Base-by-base conservation (phyloP, 2,329 filamentous ascomycete species). In the Talaromyces piceae region DNA sequence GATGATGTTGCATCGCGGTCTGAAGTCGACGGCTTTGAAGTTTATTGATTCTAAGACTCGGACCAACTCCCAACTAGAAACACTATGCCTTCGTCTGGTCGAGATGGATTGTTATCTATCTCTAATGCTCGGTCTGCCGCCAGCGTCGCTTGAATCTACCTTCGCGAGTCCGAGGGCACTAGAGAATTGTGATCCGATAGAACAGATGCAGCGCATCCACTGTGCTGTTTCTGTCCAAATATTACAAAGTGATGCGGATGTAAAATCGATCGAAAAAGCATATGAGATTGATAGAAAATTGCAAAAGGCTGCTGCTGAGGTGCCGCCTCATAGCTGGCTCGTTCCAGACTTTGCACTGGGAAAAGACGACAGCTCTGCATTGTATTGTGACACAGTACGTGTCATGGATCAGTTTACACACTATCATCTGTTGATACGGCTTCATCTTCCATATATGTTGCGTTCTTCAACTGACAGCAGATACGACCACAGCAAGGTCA, bases 391-490 rank as follows among this genome's bases (percentile, higher is more conserved):
- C 31, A 67, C 64, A 28, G 53, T 61, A 4, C 65, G 67, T 4
- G 56, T 75, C 5, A 72, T 77, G 58, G 60, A 74, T 5, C 78
- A 81, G 52, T 68, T 81, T 43, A 68, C 72, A 2, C 75, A 81
- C 54, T 73, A 75, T 56, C 71, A 74, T 28, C 67, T 81, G 3
- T 63, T 80, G 6, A 71, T 77, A 28, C 69, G 77, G 7, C 69
- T 81, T 0, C 78, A 82, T 53, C 67, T 82, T 1, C 79, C 79
- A 0, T 80, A 77, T 43, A 75, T 81, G 63, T 68, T 81, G 9
- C 70, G 68, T 22, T 53, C 64, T 5, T 59, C 63, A 3, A 48
- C 51, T 4, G 62, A 65, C 13, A 47, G 49, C 5, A 67, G 68
- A 13, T 73, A 73, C 50, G 71, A 76, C 18, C 75, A 77, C 57